Evolutionary conservation across 805 yeast species (phyloP).

Genomic region (Millerago galiae): DNA sequence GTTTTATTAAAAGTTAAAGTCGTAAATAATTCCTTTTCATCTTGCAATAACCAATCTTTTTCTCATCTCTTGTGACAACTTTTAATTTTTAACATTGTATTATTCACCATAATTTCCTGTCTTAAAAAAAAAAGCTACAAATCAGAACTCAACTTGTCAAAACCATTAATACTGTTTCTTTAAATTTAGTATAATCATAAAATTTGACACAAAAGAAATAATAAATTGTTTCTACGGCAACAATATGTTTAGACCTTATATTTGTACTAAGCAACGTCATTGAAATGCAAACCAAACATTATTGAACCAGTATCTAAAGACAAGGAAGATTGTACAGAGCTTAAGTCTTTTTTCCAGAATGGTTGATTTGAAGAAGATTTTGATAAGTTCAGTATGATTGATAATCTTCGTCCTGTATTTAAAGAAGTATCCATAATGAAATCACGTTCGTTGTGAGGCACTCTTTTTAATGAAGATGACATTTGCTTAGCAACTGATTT

Average conservation of each 20-base stretch:
- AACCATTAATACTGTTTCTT: too few species aligned
- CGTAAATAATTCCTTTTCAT: too few species aligned
- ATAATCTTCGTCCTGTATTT: constrained; percentile 11
- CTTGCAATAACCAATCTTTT: too few species aligned
- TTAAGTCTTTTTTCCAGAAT: constrained; percentile 21
- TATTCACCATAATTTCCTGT: too few species aligned
- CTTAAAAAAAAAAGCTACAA: too few species aligned
- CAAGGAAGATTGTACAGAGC: constrained; percentile 23
- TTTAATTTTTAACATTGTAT: too few species aligned
- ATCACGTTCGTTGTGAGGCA: neutral
- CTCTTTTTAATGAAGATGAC: constrained; percentile 18
- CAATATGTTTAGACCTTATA: neutral
- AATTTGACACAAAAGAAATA: too few species aligned
- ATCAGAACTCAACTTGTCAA: too few species aligned
- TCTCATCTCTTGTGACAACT: too few species aligned
- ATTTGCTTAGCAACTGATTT: constrained; percentile 21
- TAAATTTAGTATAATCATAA: too few species aligned
- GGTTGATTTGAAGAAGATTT: constrained; percentile 16
- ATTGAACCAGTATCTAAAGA: constrained; percentile 21
- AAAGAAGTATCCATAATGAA: constrained; percentile 6
- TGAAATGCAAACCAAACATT: constrained; percentile 20
- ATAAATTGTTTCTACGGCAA: too few species aligned
- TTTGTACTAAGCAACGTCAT: constrained; percentile 4
- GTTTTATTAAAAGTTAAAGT: too few species aligned
- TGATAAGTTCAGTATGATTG: constrained; percentile 17